These are phyloP conservation scores for Solanum sitiens DNA, from an alignment of 257 asterid species.

Conservation along the genomic window DNA sequence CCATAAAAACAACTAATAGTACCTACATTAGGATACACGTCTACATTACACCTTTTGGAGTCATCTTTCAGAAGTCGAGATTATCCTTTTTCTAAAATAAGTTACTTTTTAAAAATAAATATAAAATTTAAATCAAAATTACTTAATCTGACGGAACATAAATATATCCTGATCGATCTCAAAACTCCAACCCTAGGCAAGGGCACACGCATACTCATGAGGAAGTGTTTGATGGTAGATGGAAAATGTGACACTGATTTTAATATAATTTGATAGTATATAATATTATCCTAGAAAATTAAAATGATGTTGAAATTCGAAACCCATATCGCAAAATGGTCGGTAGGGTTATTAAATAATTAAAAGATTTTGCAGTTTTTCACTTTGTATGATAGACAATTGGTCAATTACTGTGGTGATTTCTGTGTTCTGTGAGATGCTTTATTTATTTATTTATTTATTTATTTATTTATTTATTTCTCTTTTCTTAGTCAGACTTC, in stretches of 20 bases:
- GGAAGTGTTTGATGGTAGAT: slow-evolving; percentile 3
- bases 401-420: slow-evolving; percentile 2
- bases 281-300: background rate
- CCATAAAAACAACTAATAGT: background rate
- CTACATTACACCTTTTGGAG: background rate
- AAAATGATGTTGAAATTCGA: slow-evolving; percentile 15
- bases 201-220: background rate
- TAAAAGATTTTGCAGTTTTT: background rate
- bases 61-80: too few relatives aligned
- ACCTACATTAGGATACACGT: background rate
- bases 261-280: slow-evolving; percentile 8
- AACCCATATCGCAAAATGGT: slow-evolving; percentile 15
- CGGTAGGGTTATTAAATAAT: slow-evolving; percentile 30
- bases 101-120: too few relatives aligned
- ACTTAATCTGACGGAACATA: too few relatives aligned
- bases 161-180: too few relatives aligned
- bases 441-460: too few relatives aligned
- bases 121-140: too few relatives aligned
- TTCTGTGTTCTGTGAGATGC: background rate
- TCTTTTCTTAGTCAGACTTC: background rate
- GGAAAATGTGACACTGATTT: slow-evolving; percentile 26
- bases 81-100: too few relatives aligned
- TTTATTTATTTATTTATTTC: too few relatives aligned
- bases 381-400: background rate
- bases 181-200: background rate